These are phyloP conservation scores for Penicillium sp. DNA, from an alignment of 2,329 filamentous ascomycete species.

Conservation along the genomic window DNA sequence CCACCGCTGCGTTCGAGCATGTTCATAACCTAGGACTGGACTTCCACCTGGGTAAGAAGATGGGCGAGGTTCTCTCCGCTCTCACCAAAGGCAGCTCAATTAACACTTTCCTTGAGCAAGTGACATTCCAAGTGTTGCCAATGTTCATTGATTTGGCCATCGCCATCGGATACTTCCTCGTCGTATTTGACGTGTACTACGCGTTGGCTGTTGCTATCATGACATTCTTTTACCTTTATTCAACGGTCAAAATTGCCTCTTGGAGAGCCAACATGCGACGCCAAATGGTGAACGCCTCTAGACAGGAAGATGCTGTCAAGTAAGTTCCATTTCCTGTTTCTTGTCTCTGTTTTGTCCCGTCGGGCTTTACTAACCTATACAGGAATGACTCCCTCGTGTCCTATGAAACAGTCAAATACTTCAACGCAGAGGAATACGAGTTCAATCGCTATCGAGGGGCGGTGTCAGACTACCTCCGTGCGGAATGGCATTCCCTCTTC, in stretches of 20 bases:
- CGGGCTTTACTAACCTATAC: background rate
- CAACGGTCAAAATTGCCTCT: constrained; percentile 56
- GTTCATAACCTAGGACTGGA: constrained; percentile 72
- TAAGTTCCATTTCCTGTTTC: constrained; percentile 26
- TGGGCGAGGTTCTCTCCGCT: constrained; percentile 47
- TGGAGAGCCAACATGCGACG: constrained; percentile 77
- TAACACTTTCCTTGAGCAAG: constrained; percentile 50
- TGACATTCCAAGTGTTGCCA: constrained; percentile 56
- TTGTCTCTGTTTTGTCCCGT: background rate
- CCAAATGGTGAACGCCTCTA: constrained; percentile 81
- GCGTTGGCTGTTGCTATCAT: constrained; percentile 50
- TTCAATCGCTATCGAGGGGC: constrained; percentile 60
- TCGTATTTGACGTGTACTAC: constrained; percentile 55
- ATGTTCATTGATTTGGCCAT: constrained; percentile 54
- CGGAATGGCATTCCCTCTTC: constrained; percentile 64
- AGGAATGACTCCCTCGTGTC: constrained; percentile 87
- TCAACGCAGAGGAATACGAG: constrained; percentile 69
- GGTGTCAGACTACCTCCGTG: constrained; percentile 56
- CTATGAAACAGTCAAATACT: constrained; percentile 84
- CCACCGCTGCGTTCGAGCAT: constrained; percentile 89
- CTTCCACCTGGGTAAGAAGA: constrained; percentile 46
- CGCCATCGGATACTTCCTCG: constrained; percentile 53
- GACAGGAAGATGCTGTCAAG: constrained; percentile 89
- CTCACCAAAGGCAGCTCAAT: constrained; percentile 43
- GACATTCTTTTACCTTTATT: constrained; percentile 45